Evolutionary conservation across 176 grass and related monocot genomes (phyloP), one percentile per base, ranked within the genome.

Genomic region (Lolium perenne): DNA sequence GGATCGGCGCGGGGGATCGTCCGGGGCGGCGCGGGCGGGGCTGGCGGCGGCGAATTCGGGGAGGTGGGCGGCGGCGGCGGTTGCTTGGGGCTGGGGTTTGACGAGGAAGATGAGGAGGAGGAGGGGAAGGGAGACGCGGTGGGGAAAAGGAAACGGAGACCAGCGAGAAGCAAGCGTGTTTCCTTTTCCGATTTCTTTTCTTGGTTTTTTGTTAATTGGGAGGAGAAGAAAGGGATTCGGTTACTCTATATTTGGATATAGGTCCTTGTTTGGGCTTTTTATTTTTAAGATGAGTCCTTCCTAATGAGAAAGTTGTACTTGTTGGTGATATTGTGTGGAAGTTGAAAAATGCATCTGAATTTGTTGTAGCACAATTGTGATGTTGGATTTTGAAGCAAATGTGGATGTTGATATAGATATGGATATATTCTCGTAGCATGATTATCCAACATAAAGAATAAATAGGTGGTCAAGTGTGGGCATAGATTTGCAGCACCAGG

Each of bases 61-160:
- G 7, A 22, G 38, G 35, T 64, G 32, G 71, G 46, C 47, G 72
- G 72, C 47, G 72, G 72, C 74, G 80, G 60, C 65, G 79, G 78
- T 75, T 77, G 90, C 92, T 95, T 93, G 71, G 84, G 7, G 65
- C 70, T 73, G 82, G 63, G 76, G 84, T 91, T 91, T 91, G 94
- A 93, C 83, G 93, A 86, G 82, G 93, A 86, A 10, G 86, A 60
- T 15, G 85, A 45, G 78, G 88, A 13, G 57, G 66, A 14, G 7
- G 57, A 20, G 61, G 14, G 64, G 74, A 55, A 88, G 60, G 82
- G 68, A 88, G 89, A 80, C 77, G 82, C 25, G 61, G 55, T 16
- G 58, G 40, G 85, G 13, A 18, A 82, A 61, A 66, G 58, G 20
- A 68, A 26, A 74, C 23, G 54, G 56, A 7, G 70, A 74, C 64